phyloP scores from a whole-genome alignment of 805 yeast genomes.

The Clavispora fructus region DNA sequence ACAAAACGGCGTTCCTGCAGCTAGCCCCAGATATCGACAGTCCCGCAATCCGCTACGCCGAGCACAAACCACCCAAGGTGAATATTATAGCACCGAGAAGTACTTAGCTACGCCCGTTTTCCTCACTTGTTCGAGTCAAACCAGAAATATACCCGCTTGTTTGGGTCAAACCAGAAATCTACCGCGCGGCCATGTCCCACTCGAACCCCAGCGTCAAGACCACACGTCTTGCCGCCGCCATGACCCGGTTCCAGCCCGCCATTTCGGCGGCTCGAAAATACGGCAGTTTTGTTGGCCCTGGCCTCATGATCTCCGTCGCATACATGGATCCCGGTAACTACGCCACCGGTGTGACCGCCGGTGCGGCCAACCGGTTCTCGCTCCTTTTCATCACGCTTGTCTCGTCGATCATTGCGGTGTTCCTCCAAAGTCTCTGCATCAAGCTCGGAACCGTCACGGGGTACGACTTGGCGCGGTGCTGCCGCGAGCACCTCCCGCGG shows the following conservation, averaged over 20 bases:
- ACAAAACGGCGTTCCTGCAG: no score
- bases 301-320: constrained; percentile 44
- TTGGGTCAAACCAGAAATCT: no score
- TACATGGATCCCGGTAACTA: constrained; percentile 53
- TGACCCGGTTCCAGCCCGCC: background rate
- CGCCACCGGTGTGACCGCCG: constrained; percentile 45
- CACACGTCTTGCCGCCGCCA: background rate
- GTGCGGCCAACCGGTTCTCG: constrained; percentile 40
- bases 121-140: no score
- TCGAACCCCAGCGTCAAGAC: no score
- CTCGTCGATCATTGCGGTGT: constrained; percentile 42
- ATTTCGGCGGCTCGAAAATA: constrained; percentile 15
- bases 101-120: no score
- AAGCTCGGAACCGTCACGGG: constrained; percentile 48
- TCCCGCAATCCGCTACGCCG: no score
- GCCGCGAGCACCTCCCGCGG: constrained; percentile 35
- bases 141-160: no score
- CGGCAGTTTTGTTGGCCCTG: constrained; percentile 42
- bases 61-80: no score
- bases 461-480: constrained; percentile 41
- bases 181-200: no score
- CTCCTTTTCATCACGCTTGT: constrained; percentile 39
- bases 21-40: no score
- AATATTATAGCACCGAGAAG: no score
- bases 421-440: constrained; percentile 40